Conservation (phyloP, 1,139 yeast species). For the Hansenula sp. region DNA sequence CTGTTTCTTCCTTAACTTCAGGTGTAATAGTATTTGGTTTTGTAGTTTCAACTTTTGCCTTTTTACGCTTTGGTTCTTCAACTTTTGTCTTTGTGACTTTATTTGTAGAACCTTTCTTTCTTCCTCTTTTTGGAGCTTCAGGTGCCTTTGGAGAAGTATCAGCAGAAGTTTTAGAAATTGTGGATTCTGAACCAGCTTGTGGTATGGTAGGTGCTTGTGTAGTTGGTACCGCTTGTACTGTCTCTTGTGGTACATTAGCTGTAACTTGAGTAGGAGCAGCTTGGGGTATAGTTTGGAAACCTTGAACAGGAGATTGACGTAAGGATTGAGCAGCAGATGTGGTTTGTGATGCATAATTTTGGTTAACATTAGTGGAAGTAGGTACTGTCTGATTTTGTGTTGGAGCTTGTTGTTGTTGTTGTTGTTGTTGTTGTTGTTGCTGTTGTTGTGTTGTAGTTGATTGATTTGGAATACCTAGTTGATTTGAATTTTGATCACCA, state of each 20-base stretch:
- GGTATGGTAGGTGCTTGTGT: slow-evolving; percentile 2
- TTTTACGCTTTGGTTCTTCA: slow-evolving; percentile 8
- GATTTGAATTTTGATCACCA: slow-evolving; percentile 5
- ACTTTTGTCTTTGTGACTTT: slow-evolving; percentile 5
- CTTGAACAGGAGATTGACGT: slow-evolving; percentile 8
- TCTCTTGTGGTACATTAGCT: neutral
- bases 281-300: neutral
- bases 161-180: neutral
- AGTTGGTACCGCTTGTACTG: slow-evolving; percentile 4
- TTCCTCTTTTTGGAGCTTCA: slow-evolving; percentile 7
- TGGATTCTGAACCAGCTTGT: neutral
- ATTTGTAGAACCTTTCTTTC: slow-evolving; percentile 7
- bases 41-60: slow-evolving; percentile 4
- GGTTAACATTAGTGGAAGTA: too few species aligned
- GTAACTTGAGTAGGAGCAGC: neutral
- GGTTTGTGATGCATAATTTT: neutral
- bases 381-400: slow-evolving; percentile 13
- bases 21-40: neutral
- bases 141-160: neutral
- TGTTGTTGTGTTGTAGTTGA: slow-evolving; percentile 1
- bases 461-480: neutral
- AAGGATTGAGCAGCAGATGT: neutral
- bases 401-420: slow-evolving; percentile 11
- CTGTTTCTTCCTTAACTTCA: slow-evolving; percentile 2
- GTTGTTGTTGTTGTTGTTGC: slow-evolving; percentile 12